Conservation (phyloP, 83 land plant species). For the Picea engelmannii region DNA sequence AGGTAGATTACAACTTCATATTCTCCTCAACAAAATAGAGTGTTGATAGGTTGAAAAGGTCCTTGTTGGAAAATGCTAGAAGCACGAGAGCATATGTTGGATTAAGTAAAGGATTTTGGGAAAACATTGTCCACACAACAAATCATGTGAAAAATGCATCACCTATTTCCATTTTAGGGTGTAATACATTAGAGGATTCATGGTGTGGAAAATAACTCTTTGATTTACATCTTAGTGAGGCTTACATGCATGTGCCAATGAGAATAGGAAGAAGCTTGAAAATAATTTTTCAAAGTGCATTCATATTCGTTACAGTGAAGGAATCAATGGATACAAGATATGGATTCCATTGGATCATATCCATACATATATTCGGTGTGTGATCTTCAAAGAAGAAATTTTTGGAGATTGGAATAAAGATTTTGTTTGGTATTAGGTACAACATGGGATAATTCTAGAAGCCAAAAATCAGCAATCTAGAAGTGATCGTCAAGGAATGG, state of each 20-base stretch:
- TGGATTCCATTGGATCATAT: background rate
- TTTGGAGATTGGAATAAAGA: background rate
- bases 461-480: background rate
- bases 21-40: background rate
- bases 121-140: slow-evolving; percentile 14
- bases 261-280: slow-evolving; percentile 20
- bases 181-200: slow-evolving; percentile 12
- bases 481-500: background rate
- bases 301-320: slow-evolving; percentile 17
- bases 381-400: background rate
- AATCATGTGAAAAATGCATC: slow-evolving; percentile 18
- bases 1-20: background rate
- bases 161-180: background rate
- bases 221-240: slow-evolving; percentile 14
- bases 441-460: background rate
- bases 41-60: background rate
- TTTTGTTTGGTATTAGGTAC: background rate
- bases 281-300: slow-evolving; percentile 17
- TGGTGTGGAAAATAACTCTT: slow-evolving; percentile 22
- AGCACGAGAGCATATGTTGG: background rate
- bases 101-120: slow-evolving; percentile 20
- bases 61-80: background rate
- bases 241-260: slow-evolving; percentile 23
- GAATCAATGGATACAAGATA: slow-evolving; percentile 7
- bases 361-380: background rate